Base-by-base conservation (phyloP, 768 basidiomycete species). In the Amanita inopinata region DNA sequence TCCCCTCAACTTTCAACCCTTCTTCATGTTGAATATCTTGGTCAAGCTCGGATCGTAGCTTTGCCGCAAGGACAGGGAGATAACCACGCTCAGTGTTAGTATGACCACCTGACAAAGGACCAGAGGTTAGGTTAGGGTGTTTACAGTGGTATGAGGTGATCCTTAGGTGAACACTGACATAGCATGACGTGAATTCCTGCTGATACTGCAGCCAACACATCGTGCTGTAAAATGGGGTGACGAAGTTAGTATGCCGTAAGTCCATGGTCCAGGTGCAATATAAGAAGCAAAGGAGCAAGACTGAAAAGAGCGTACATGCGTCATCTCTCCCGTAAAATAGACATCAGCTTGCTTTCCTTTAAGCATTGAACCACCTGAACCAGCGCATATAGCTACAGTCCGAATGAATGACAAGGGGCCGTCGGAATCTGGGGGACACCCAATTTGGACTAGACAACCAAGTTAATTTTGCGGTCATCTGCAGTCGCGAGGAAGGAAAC, bases 71-170 rank as follows among this genome's bases (percentile, higher is more conserved):
- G 17, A 76, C 65, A 12, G 80, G 76, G 42, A 98, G 80, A 63
- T 89, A 97, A 0, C 90, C 90, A 23, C 93, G 84, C 64, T 98
- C 94, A 33, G 93, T 93, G 62, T 92, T 92, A 11, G 89, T 85
- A 62, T 97, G 94, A 12, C 88, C 88, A 57, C 84, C 86, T 88
- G 50, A 28, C 33, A 38, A 28, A 20, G 34, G 33, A 17, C 10
- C 19, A 45, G 49, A 30, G 31, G 33, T 39, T 15, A 25, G 39
- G 28, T 43, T 38, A 58, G 31, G 53, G 43, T 37, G 49, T 43
- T 48, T 55, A 52, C 51, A 43, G 51, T 56, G 43, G 54, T 56
- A 56, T 50, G 40, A 57, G 57, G 50, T 43, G 46, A 18, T 25
- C 20, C 15, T 55, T 46, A 55, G 49, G 51, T 49, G 45, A 55